These are phyloP conservation scores for Alternaria hordeiaustralica DNA, from an alignment of 2,329 filamentous ascomycete genomes.

Conservation along the genomic window DNA sequence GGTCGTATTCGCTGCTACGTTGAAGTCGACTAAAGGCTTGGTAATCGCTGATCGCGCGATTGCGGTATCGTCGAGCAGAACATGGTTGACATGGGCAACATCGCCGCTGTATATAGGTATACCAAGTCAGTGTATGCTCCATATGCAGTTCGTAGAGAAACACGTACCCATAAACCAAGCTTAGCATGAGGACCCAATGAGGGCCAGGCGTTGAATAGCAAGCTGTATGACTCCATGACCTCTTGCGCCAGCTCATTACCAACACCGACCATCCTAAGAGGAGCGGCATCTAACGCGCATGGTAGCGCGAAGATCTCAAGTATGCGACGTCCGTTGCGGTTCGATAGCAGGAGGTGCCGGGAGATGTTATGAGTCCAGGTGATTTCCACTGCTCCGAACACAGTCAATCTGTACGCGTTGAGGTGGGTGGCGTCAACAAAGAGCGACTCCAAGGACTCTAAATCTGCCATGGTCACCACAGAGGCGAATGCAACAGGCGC, in stretches of 20 bases:
- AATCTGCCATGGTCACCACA: neutral
- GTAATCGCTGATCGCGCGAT: conserved; percentile 4
- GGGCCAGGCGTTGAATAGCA: conserved; percentile 27
- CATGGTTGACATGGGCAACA: conserved; percentile 30
- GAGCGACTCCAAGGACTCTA: neutral
- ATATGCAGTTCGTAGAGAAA: neutral
- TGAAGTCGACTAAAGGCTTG: neutral
- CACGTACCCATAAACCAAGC: neutral
- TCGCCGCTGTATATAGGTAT: neutral
- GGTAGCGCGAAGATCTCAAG: conserved; percentile 27
- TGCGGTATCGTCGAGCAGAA: conserved; percentile 20
- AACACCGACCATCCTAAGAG: neutral
- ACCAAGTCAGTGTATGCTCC: neutral
- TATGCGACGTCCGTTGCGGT: conserved; percentile 12
- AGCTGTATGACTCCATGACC: conserved; percentile 26
- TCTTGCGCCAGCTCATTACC: conserved; percentile 18
- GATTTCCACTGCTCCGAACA: conserved; percentile 23
- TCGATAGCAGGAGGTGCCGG: conserved; percentile 24
- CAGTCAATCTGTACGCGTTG: conserved; percentile 25
- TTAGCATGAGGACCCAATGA: neutral
- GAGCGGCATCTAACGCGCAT: conserved; percentile 20
- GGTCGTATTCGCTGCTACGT: neutral
- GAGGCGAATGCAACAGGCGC: neutral
- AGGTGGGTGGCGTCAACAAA: conserved; percentile 2
- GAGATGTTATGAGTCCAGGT: conserved; percentile 29